Evolutionary conservation across 495 filamentous ascomycete genomes (phyloP).

Genomic region (Talaromyces borbonicus): DNA sequence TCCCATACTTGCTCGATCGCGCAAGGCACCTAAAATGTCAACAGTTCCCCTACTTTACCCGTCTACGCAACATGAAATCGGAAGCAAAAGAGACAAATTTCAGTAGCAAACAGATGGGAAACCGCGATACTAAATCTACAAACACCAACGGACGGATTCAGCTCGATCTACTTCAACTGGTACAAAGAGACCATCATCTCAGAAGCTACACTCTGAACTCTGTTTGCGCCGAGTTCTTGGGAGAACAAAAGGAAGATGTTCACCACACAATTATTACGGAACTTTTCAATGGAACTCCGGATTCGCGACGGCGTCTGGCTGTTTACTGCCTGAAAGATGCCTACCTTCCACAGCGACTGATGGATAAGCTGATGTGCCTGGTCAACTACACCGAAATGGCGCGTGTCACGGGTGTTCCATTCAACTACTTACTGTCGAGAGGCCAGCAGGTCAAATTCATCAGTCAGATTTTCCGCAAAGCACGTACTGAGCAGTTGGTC

Average conservation of each 20-base stretch:
- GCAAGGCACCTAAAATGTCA: slow-evolving; percentile 70
- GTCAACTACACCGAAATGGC: slow-evolving; percentile 99
- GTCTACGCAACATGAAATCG: slow-evolving; percentile 56
- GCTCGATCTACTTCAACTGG: slow-evolving; percentile 82
- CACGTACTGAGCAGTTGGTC: slow-evolving; percentile 81
- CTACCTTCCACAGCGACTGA: slow-evolving; percentile 84
- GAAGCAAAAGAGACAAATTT: slow-evolving; percentile 69
- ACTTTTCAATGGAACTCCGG: slow-evolving; percentile 86
- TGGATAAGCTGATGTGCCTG: slow-evolving; percentile 96
- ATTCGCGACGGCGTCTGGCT: slow-evolving; percentile 80
- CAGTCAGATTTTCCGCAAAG: slow-evolving; percentile 94
- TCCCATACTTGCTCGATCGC: slow-evolving; percentile 88
- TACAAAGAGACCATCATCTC: slow-evolving; percentile 90
- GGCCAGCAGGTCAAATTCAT: slow-evolving; percentile 98
- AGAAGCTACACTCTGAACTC: slow-evolving; percentile 97
- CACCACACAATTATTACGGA: slow-evolving; percentile 99
- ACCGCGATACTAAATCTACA: slow-evolving; percentile 82
- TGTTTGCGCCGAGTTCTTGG: slow-evolving; percentile 90
- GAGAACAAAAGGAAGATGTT: slow-evolving; percentile 98
- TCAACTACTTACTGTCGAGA: slow-evolving; percentile 84
- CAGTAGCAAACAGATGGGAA: slow-evolving; percentile 98
- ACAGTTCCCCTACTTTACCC: slow-evolving; percentile 76
- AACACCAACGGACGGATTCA: slow-evolving; percentile 93
- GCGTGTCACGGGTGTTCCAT: slow-evolving; percentile 96
- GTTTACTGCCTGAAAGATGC: slow-evolving; percentile 98